Evolutionary conservation across 2,329 filamentous ascomycete genomes (phyloP), one percentile per base, ranked within the genome.

Genomic region (Salinomyces thailandicus): DNA sequence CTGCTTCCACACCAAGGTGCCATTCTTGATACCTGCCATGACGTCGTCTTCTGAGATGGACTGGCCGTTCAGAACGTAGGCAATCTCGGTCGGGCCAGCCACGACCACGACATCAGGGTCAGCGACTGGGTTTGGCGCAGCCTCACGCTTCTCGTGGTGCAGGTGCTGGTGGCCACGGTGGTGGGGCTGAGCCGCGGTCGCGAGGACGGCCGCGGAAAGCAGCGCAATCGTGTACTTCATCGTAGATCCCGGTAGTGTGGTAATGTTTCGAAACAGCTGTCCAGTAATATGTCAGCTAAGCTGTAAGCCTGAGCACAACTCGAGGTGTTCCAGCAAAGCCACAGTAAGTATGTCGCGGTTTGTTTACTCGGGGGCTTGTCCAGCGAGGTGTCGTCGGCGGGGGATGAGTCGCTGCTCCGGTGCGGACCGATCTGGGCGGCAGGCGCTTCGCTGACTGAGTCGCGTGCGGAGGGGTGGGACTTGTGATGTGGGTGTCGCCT

Each of bases 21-120:
- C 82, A 43, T 79, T 72, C 39, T 71, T 63, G 49, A 96, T 71
- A 46, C 85, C 85, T 37, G 73, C 57, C 63, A 80, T 71, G 36
- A 85, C 85, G 42, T 85, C 72, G 0, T 72, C 61, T 42, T 72
- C 62, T 36, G 68, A 66, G 48, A 93, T 71, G 20, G 64, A 45
- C 53, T 77, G 50, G 42, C 79, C 80, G 42, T 81, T 74, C 36
- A 87, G 66, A 56, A 80, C 71, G 63, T 87, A 95, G 38, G 80
- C 72, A 38, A 79, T 75, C 48, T 78, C 72, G 35, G 75, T 78
- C 19, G 78, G 71, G 28, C 71, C 74, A 27, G 71, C 65, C 34
- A 78, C 70, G 37, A 72, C 69, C 36, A 75, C 71, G 38, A 72
- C 65, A 33, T 67, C 62, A 22, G 64, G 58, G 27, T 68, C 54